A percentile compares a stretch with the other conserved stretches of the same genome.
Conservation (phyloP, 257 asterid species). For the Solanum chmielewskii region DNA sequence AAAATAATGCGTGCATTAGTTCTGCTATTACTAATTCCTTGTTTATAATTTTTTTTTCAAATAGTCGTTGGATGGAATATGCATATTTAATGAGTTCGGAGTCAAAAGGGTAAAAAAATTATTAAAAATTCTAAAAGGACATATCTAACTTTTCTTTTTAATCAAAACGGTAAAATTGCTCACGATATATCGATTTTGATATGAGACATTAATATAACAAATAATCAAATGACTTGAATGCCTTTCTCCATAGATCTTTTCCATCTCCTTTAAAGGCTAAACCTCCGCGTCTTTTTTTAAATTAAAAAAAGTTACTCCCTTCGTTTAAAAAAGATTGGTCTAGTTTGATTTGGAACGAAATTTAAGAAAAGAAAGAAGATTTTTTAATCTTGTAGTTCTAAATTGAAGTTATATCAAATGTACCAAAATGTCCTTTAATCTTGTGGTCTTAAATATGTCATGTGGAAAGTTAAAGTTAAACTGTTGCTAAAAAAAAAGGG, state of each 20-base stretch:
- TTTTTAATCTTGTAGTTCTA: too few relatives aligned
- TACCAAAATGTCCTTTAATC: too few relatives aligned
- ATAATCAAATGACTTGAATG: not conserved
- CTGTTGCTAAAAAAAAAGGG: too few relatives aligned
- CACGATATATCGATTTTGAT: too few relatives aligned
- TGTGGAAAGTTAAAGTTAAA: too few relatives aligned
- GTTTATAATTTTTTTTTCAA: not conserved
- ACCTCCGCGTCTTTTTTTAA: not conserved
- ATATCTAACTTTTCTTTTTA: too few relatives aligned
- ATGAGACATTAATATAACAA: not conserved
- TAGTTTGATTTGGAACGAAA: too few relatives aligned
- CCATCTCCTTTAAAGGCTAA: not conserved
- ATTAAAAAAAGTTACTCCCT: not conserved
- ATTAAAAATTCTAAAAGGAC: accelerated
- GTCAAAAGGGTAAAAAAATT: too few relatives aligned
- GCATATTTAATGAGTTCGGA: too few relatives aligned
- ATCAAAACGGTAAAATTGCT: accelerated
- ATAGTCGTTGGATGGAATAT: not conserved
- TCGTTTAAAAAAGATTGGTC: accelerated
- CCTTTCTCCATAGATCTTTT: not conserved
- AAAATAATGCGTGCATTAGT: not conserved
- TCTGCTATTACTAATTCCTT: not conserved
- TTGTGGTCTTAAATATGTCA: too few relatives aligned
- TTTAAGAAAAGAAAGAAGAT: too few relatives aligned
- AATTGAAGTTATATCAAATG: too few relatives aligned